A percentile compares a stretch with the other conserved stretches of the same genome.
Evolutionary conservation across 2,329 filamentous ascomycete species (phyloP).

Genomic region (Alternaria longipes): DNA sequence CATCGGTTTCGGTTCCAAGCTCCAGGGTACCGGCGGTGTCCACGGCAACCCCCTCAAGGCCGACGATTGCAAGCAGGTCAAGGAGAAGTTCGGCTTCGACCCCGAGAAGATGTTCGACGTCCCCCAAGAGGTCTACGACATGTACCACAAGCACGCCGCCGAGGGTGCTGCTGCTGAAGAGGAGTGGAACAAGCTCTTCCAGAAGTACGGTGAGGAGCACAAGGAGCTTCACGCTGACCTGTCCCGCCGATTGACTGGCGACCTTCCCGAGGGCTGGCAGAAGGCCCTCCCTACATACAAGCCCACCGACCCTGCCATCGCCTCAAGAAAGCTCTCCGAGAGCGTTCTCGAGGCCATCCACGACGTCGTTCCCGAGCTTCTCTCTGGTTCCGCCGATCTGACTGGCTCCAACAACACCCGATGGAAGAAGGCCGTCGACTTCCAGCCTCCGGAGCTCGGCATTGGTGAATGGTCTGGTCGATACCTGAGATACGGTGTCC

Average conservation of each 20-base stretch:
- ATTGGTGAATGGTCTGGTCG: slow-evolving; percentile 91
- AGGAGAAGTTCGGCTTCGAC: slow-evolving; percentile 95
- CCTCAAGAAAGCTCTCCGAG: slow-evolving; percentile 96
- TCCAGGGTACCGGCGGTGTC: slow-evolving; percentile 92
- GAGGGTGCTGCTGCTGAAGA: slow-evolving; percentile 89
- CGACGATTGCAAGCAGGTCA: slow-evolving; percentile 92
- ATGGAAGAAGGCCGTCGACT: slow-evolving; percentile 97
- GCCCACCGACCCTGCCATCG: slow-evolving; percentile 81
- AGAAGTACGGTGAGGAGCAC: slow-evolving; percentile 84
- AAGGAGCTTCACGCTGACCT: slow-evolving; percentile 83
- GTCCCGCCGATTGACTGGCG: slow-evolving; percentile 77
- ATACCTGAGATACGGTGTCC: slow-evolving; percentile 91
- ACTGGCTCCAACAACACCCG: slow-evolving; percentile 98
- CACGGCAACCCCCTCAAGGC: slow-evolving; percentile 96
- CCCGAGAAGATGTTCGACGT: slow-evolving; percentile 92
- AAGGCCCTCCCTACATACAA: slow-evolving; percentile 92
- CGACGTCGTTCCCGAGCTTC: slow-evolving; percentile 82
- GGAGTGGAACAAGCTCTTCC: slow-evolving; percentile 93
- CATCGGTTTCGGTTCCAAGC: slow-evolving; percentile 93
- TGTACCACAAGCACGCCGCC: slow-evolving; percentile 83
- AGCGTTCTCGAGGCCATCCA: slow-evolving; percentile 89
- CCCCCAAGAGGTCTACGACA: slow-evolving; percentile 92
- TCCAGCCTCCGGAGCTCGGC: slow-evolving; percentile 87
- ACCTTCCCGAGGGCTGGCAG: slow-evolving; percentile 96
- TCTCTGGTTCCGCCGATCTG: slow-evolving; percentile 96